phyloP scores from a whole-genome alignment of 2,329 filamentous ascomycete genomes.

The Claviceps sp. region DNA sequence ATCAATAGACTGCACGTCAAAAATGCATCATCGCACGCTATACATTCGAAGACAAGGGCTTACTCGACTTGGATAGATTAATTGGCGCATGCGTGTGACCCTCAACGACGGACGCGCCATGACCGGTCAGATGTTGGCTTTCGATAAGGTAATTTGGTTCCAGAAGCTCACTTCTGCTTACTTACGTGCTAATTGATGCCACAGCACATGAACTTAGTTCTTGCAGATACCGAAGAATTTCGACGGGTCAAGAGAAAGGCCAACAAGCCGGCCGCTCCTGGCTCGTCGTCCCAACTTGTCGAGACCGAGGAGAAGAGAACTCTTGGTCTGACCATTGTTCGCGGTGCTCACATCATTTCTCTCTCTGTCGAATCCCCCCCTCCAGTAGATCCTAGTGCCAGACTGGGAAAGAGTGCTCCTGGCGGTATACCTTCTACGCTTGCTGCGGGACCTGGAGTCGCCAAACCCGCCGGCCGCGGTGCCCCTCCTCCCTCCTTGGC shows the following conservation, averaged over 20 bases:
- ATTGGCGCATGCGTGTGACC: constrained; percentile 97
- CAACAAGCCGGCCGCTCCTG: constrained; percentile 55
- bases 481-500: constrained; percentile 61
- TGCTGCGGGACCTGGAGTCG: constrained; percentile 75
- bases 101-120: constrained; percentile 92
- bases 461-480: constrained; percentile 81
- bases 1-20: not conserved
- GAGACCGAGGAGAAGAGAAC: constrained; percentile 95
- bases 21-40: constrained; percentile 10
- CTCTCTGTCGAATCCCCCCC: constrained; percentile 92
- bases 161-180: not conserved
- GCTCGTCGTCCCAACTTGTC: constrained; percentile 49
- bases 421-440: constrained; percentile 58
- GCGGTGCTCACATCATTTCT: constrained; percentile 88
- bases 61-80: constrained; percentile 51
- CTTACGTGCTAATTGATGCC: not conserved
- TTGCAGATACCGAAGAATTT: constrained; percentile 97
- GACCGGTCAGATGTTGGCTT: constrained; percentile 95
- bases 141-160: constrained; percentile 63
- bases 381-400: constrained; percentile 80
- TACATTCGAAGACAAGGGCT: constrained; percentile 12
- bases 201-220: constrained; percentile 97
- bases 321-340: constrained; percentile 87
- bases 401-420: constrained; percentile 65
- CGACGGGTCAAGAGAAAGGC: constrained; percentile 79